Base-by-base conservation (phyloP, 805 yeast species). In the Candida jianshihensis region DNA sequence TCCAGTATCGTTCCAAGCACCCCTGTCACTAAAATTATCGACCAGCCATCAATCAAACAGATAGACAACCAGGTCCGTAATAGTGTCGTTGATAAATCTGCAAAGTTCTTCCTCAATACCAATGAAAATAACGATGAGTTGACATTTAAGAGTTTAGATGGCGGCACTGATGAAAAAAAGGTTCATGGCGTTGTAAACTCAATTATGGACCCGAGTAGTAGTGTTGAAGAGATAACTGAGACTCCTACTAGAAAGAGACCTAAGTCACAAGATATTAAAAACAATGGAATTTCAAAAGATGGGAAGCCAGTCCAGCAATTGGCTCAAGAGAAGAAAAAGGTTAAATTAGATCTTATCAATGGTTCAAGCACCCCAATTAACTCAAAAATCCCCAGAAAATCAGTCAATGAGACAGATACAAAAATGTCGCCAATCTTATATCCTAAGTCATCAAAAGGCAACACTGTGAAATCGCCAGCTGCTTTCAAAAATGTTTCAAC, bases 21-120 rank as follows among this genome's bases (percentile, higher is more conserved):
- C 2, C 28, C 24, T 9, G 27, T 33, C 13, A 30, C 26, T 9
- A 29, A 29, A 13, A 29, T 29, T 11, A 39, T 36, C 17, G 51
- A 46, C 14, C 33, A 47, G 20, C 35, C 51, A 11, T 33, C 48
- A 4, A 50, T 29, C n/a, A 29, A 19, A n/a, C 21, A 29, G 31
- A 18, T 19, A 13, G 31, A 29, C 5, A 29, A 29, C n/a, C 31
- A 29, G 4, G 16, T 8, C 5, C 28, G 34, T 5, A 30, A 32
- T 13, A 29, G 13, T n/a, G 16, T 29, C 7, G 37, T 36, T 20
- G 51, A 46, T 18, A 34, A 47, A 19, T 36, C 51, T 16, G 33
- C 51, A 6, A 50, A 47, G 34, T 48, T 43, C 39, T 41, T 42
- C 28, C 31, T 50, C 25, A 48, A 49, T 4, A 41, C 35, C 5